Conservation (phyloP, 2,329 filamentous ascomycete genomes). For the Canariomyces notabilis region DNA sequence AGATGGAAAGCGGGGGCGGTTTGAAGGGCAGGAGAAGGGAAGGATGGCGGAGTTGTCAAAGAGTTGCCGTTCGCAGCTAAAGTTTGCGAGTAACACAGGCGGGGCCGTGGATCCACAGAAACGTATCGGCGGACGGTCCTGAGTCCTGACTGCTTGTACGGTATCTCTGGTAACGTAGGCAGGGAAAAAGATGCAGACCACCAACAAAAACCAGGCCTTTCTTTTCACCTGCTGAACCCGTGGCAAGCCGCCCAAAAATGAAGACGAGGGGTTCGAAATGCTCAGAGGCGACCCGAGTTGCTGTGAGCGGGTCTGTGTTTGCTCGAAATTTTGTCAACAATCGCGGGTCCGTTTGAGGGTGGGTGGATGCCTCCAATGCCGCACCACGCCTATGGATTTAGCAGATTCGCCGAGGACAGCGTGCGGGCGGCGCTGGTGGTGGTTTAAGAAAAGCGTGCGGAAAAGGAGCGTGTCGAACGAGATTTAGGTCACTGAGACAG, state of each 20-base stretch:
- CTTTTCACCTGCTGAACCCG: not conserved
- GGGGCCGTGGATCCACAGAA: conserved; percentile 24
- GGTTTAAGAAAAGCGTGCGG: conserved; percentile 2
- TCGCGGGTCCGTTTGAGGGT: conserved; percentile 19
- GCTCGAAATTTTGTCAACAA: conserved; percentile 28
- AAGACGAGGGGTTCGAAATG: conserved; percentile 2
- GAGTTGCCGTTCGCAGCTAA: conserved; percentile 24
- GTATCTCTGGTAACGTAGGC: too few relatives aligned
- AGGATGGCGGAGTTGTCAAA: conserved; percentile 25
- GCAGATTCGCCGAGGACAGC: not conserved
- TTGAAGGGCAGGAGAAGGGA: conserved; percentile 19
- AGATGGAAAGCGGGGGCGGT: conserved; percentile 25
- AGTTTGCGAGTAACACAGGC: conserved; percentile 28
- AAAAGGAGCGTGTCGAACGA: conserved; percentile 21
- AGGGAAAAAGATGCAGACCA: conserved; percentile 5
- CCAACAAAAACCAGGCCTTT: conserved; percentile 8
- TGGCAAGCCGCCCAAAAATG: not conserved
- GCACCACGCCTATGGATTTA: conserved; percentile 8
- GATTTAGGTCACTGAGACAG: conserved; percentile 2
- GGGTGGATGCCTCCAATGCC: conserved; percentile 23
- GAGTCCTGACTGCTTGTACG: conserved; percentile 9
- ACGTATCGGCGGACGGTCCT: conserved; percentile 19
- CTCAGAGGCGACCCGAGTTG: conserved; percentile 7
- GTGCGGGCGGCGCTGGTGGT: conserved; percentile 5
- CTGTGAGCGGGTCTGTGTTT: conserved; percentile 22